Percentiles rank a stretch among this genome's conserved stretches.
These are phyloP conservation scores for Trichomonascaceae sp. DNA, from an alignment of 1,139 yeast genomes.

Conservation along the genomic window DNA sequence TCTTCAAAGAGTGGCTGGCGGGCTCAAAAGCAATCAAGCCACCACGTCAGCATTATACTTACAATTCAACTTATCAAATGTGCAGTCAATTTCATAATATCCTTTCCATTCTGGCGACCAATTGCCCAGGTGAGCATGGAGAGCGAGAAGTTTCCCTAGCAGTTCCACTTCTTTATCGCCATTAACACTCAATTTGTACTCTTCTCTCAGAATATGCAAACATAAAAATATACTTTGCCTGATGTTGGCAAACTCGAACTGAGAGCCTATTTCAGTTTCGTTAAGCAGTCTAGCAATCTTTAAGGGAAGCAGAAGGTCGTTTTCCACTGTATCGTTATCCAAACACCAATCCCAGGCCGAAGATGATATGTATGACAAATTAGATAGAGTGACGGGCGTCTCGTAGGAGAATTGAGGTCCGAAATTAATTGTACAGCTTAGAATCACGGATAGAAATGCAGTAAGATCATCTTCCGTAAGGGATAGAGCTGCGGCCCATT, in stretches of 20 bases:
- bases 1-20: conserved; percentile 32
- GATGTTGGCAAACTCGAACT: conserved; percentile 25
- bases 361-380: background rate
- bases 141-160: conserved; percentile 53
- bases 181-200: conserved; percentile 53
- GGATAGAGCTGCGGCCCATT: conserved; percentile 58
- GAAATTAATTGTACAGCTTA: conserved; percentile 25
- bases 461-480: conserved; percentile 55
- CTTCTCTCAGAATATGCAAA: conserved; percentile 74
- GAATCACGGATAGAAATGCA: conserved; percentile 49
- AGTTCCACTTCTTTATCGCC: conserved; percentile 34
- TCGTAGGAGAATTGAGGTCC: conserved; percentile 6
- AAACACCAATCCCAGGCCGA: conserved; percentile 7
- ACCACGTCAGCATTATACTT: background rate
- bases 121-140: conserved; percentile 60
- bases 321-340: background rate
- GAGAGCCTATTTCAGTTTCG: conserved; percentile 13
- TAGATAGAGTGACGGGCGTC: background rate
- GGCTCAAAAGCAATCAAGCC: background rate
- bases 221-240: conserved; percentile 61
- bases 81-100: conserved; percentile 40
- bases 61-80: conserved; percentile 11
- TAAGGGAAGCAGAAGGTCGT: background rate
- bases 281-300: conserved; percentile 11
- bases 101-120: conserved; percentile 67